Evolutionary conservation across 495 filamentous ascomycete species (phyloP).

Genomic region (Penicillium cosmopolitanum): DNA sequence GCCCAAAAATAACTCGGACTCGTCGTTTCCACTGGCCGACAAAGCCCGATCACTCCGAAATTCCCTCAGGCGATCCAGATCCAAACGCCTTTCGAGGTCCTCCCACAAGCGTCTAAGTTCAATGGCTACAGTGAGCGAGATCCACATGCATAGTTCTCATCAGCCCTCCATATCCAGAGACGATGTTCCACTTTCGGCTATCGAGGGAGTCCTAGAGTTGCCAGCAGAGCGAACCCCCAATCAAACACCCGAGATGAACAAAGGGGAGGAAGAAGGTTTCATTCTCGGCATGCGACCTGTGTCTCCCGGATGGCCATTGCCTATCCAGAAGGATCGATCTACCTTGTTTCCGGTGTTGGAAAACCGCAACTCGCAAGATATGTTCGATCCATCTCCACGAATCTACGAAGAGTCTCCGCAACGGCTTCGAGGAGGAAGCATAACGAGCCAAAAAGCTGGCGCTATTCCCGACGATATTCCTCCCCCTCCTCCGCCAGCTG

Average conservation of each 20-base stretch:
- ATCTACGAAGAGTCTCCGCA: constrained; percentile 30
- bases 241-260: constrained; percentile 45
- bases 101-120: constrained; percentile 32
- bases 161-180: constrained; percentile 30
- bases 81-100: constrained; percentile 30
- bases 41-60: constrained; percentile 36
- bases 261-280: constrained; percentile 22
- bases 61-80: constrained; percentile 38
- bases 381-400: constrained; percentile 21
- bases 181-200: constrained; percentile 40
- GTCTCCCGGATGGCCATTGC: constrained; percentile 37
- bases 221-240: constrained; percentile 45
- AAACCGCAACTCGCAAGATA: constrained; percentile 14
- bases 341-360: constrained; percentile 35
- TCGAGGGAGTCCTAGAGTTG: constrained; percentile 45
- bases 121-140: constrained; percentile 37
- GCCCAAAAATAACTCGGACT: constrained; percentile 29
- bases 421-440: constrained; percentile 42
- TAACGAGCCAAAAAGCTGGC: constrained; percentile 47
- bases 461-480: constrained; percentile 45
- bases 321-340: constrained; percentile 28
- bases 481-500: constrained; percentile 44
- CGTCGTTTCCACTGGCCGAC: constrained; percentile 29
- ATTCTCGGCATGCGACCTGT: constrained; percentile 39
- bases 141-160: constrained; percentile 18